A percentile compares a stretch with the other conserved stretches of the same genome.
Conservation (phyloP, 2,329 filamentous ascomycete species). For the Fusarium nisikadoi region DNA sequence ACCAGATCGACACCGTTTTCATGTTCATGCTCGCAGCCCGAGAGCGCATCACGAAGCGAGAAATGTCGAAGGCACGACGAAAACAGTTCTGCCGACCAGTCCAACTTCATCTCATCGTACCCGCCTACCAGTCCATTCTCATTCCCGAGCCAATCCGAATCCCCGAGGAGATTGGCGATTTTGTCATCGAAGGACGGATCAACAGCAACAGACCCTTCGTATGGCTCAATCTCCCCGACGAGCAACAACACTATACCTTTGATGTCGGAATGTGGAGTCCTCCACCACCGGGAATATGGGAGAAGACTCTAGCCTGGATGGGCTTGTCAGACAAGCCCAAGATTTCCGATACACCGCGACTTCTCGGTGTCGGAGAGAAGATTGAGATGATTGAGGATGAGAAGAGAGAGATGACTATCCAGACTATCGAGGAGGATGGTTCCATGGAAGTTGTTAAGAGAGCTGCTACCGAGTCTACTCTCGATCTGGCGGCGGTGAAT, state of each 20-base stretch:
- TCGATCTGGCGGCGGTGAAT: conserved; percentile 8
- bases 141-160: conserved; percentile 51
- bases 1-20: conserved; percentile 54
- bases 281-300: conserved; percentile 42
- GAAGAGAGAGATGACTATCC: conserved; percentile 6
- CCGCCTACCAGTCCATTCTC: conserved; percentile 53
- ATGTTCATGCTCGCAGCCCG: conserved; percentile 53
- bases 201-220: conserved; percentile 53
- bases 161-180: conserved; percentile 51
- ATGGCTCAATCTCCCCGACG: conserved; percentile 52
- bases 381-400: conserved; percentile 20
- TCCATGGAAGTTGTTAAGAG: conserved; percentile 18
- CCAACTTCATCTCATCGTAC: conserved; percentile 52
- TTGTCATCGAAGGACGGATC: conserved; percentile 53
- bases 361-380: conserved; percentile 39
- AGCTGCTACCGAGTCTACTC: not conserved
- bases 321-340: conserved; percentile 42
- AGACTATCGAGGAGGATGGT: not conserved
- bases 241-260: conserved; percentile 46
- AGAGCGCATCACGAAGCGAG: conserved; percentile 40
- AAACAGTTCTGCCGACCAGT: conserved; percentile 37
- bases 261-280: conserved; percentile 50
- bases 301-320: conserved; percentile 43
- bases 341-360: conserved; percentile 34
- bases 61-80: conserved; percentile 39